Evolutionary conservation across 306 rosid genomes (phyloP), one percentile per base, ranked within the genome.

Genomic region (Castanea mollissima): DNA sequence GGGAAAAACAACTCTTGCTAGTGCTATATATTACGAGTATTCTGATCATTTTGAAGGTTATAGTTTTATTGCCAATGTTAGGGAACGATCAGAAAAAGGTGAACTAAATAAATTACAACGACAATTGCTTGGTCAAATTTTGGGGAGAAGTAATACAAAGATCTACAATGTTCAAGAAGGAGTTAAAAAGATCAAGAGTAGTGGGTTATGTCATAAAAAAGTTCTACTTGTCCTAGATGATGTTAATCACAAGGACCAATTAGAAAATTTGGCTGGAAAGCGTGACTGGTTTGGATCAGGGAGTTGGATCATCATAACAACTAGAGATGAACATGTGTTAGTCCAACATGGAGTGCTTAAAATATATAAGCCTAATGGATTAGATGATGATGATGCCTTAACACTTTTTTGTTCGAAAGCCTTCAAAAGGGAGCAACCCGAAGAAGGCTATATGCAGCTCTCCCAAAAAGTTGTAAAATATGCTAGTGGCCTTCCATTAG

Each of bases 211-310:
- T 6, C 0, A 20, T 9, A 73, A 73, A 55, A 54, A 62, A 23
- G 62, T 73, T 15, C 64, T 73, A 52, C 63, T 46, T 9, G 76
- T 73, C 3, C 31, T 73, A 18, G 51, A 73, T 55, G 55, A 73
- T 55, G 76, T 73, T 3, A 18, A 73, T 0, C 64, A 15, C 0
- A 0, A 16, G 57, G 76, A 73, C 3, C 64, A 73, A 29, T 14
- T 32, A 32, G 0, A 32, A 32, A 4, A 32, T 0, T 32, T 32
- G 35, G 35, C 5, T 4, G 5, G 35, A 32, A 5, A 4, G 1
- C 35, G 0, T 4, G 1, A 0, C 0, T 32, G 35, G 35, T 32
- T 32, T 32, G 35, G 5, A 32, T 4, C 0, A 5, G 35, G 35
- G 0, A 73, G 16, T 14, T 32, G 35, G 5, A 32, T 32, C 35